A percentile compares a stretch with the other conserved stretches of the same genome.
These are phyloP conservation scores for Aspergillus nanangensis DNA, from an alignment of 495 filamentous ascomycete species.

Conservation along the genomic window DNA sequence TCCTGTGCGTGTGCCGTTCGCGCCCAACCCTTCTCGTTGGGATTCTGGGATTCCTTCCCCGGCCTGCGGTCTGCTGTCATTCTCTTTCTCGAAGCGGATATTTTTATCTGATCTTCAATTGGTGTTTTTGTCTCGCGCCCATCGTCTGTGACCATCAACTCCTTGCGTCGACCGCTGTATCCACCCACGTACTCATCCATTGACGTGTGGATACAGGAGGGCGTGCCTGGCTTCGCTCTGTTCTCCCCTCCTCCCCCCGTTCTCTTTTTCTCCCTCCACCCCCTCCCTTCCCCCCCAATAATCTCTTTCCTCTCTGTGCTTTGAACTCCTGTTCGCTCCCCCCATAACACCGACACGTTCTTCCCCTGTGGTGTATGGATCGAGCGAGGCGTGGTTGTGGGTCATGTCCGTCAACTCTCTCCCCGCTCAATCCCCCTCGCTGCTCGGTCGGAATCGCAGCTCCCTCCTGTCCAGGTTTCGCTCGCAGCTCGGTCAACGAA, in stretches of 20 bases:
- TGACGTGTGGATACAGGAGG: neutral
- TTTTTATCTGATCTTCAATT: neutral
- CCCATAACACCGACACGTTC: constrained; percentile 5
- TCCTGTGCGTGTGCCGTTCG: neutral
- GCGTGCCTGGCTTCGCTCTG: neutral
- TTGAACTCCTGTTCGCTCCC: neutral
- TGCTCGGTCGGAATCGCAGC: constrained; percentile 41
- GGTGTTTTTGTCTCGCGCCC: neutral
- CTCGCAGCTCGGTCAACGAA: constrained; percentile 57
- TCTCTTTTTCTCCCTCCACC: neutral
- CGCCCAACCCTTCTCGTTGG: neutral
- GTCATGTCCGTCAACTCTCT: constrained; percentile 46
- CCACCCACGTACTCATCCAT: neutral
- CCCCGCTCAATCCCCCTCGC: constrained; percentile 29
- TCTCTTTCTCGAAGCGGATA: neutral
- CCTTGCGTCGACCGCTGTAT: neutral
- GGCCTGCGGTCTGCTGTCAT: too few relatives aligned
- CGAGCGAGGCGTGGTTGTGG: constrained; percentile 30
- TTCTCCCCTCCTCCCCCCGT: neutral
- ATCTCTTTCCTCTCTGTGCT: too few relatives aligned
- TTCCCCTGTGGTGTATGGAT: constrained; percentile 31
- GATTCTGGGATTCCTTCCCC: neutral
- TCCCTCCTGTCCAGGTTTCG: constrained; percentile 57
- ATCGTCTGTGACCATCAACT: neutral
- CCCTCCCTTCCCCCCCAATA: neutral